These are phyloP conservation scores for Epichloe scottii DNA, from an alignment of 2,329 filamentous ascomycete species.

Conservation along the genomic window DNA sequence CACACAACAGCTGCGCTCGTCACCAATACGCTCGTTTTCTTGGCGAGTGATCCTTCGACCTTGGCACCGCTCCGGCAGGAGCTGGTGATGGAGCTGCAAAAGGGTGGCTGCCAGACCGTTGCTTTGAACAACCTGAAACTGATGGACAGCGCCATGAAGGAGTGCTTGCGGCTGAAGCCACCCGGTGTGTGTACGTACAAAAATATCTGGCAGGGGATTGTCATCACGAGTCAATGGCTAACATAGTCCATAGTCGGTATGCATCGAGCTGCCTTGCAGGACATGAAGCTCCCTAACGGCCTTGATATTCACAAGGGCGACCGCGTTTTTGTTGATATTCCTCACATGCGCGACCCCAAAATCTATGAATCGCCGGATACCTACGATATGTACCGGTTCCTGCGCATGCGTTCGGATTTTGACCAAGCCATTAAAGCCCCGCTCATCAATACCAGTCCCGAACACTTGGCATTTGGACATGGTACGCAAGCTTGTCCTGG, in stretches of 20 bases:
- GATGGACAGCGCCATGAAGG: slow-evolving; percentile 7
- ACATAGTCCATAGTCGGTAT: slow-evolving; percentile 2
- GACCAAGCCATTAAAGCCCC: slow-evolving; percentile 6
- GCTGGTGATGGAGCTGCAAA: slow-evolving; percentile 1
- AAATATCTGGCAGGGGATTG: not conserved
- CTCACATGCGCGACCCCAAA: slow-evolving; percentile 6
- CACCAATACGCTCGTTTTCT: slow-evolving; percentile 6
- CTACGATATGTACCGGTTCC: slow-evolving; percentile 7
- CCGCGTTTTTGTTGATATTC: slow-evolving; percentile 7
- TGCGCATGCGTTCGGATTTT: slow-evolving; percentile 4
- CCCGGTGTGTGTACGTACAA: slow-evolving; percentile 6
- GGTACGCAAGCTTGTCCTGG: slow-evolving; percentile 7
- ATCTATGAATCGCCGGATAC: slow-evolving; percentile 6
- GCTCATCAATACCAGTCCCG: slow-evolving; percentile 5
- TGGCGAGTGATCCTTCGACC: slow-evolving; percentile 4
- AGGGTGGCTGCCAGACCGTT: slow-evolving; percentile 4
- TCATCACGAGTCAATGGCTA: not conserved
- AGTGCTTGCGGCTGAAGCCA: slow-evolving; percentile 6
- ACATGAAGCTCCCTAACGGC: slow-evolving; percentile 4
- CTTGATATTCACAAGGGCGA: slow-evolving; percentile 4
- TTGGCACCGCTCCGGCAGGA: slow-evolving; percentile 5
- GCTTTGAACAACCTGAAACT: slow-evolving; percentile 7
- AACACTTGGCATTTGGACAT: slow-evolving; percentile 7
- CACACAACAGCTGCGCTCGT: slow-evolving; percentile 6
- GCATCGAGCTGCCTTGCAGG: slow-evolving; percentile 7